A percentile compares a stretch with the other conserved stretches of the same genome.
Evolutionary conservation across 148 eudicot genomes (phyloP).

Genomic region (Polygonum maritimum): DNA sequence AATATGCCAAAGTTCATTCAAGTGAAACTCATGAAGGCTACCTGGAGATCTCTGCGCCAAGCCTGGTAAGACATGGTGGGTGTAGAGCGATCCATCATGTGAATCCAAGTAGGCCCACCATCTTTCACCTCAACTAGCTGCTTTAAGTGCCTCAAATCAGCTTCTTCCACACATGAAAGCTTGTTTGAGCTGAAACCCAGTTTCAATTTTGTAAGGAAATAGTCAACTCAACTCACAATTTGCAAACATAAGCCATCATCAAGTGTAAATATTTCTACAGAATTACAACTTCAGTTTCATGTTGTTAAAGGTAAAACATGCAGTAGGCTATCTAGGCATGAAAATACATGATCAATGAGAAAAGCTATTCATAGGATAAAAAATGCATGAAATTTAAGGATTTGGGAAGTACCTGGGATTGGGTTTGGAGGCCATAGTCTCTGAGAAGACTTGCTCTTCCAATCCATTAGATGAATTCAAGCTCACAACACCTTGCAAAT

Average conservation of each 20-base stretch:
- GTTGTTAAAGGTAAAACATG: too few species aligned
- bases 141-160: constrained; percentile 54
- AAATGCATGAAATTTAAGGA: not conserved
- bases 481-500: not conserved
- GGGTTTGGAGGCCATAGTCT: not conserved
- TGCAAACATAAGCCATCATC: too few species aligned
- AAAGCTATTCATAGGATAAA: not conserved
- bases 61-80: constrained; percentile 78
- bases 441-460: not conserved
- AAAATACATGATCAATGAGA: too few species aligned
- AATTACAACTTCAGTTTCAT: too few species aligned
- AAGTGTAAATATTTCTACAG: too few species aligned
- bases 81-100: constrained; percentile 74
- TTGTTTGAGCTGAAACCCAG: constrained; percentile 1
- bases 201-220: not conserved
- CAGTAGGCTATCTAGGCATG: not conserved
- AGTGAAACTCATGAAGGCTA: constrained; percentile 11
- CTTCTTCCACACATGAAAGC: constrained; percentile 16
- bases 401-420: not conserved
- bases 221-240: too few species aligned
- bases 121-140: constrained; percentile 80
- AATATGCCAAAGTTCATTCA: not conserved
- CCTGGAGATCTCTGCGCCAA: constrained; percentile 88
- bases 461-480: not conserved
- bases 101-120: constrained; percentile 91